These are phyloP conservation scores for Trypanosoma boissoni DNA, from an alignment of 208 protist genomes.

Conservation along the genomic window DNA sequence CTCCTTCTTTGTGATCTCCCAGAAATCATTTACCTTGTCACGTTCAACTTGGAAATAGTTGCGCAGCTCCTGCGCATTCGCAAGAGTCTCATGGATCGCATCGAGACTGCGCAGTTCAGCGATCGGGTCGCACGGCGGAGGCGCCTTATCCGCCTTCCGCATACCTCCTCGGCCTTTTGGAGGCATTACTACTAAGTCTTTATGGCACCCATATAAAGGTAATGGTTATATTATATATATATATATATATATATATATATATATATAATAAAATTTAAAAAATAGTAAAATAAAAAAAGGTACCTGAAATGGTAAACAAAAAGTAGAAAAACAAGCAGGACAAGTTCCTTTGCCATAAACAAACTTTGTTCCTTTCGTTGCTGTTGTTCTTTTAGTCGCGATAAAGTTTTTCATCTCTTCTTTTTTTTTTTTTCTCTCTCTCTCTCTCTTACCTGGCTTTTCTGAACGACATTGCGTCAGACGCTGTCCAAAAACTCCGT, in stretches of 20 bases:
- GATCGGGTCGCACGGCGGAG: constrained; percentile 16
- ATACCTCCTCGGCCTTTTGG: constrained; percentile 3
- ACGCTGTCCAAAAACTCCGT: constrained; percentile 30
- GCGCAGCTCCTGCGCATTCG: constrained; percentile 89
- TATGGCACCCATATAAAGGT: no score
- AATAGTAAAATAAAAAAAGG: constrained; percentile 18
- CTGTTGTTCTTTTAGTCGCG: not conserved
- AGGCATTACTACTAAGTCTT: constrained; percentile 20
- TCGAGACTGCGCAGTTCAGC: constrained; percentile 29
- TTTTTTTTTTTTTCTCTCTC: not conserved
- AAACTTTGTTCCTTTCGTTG: not conserved
- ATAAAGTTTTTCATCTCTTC: no score
- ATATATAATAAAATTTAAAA: not conserved
- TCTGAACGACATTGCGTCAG: constrained; percentile 8
- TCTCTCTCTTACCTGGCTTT: not conserved
- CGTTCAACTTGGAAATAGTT: constrained; percentile 97
- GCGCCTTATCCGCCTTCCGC: constrained; percentile 15
- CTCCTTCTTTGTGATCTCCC: constrained; percentile 92
- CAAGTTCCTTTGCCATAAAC: no score
- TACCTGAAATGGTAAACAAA: no score
- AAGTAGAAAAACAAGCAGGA: no score
- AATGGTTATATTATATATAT: constrained; percentile 2
- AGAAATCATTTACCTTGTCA: constrained; percentile 94
- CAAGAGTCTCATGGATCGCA: constrained; percentile 72
- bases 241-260: no score